Conservation (phyloP, 371 early-diverging fungal genomes). For the Paraphysoderma sedebokerense region DNA sequence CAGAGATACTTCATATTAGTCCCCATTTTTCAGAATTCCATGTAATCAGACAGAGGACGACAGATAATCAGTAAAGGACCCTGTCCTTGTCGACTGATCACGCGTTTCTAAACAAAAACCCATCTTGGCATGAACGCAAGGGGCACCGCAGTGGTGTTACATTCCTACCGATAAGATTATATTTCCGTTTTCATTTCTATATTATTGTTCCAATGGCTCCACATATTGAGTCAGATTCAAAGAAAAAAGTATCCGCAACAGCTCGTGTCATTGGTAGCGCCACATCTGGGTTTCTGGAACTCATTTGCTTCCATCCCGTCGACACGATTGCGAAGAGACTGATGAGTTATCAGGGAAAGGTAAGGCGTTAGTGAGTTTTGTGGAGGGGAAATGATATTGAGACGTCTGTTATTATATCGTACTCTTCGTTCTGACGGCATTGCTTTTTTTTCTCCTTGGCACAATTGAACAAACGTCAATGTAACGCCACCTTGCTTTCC, state of each 20-base stretch:
- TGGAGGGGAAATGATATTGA: neutral
- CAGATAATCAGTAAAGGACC: too few relatives aligned
- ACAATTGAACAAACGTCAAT: neutral
- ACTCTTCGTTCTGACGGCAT: neutral
- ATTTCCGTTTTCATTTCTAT: too few relatives aligned
- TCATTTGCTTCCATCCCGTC: constrained; percentile 91
- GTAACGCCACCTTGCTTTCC: neutral
- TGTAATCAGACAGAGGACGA: too few relatives aligned
- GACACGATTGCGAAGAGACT: constrained; percentile 96
- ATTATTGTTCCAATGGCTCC: constrained; percentile 1
- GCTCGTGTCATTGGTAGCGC: constrained; percentile 83
- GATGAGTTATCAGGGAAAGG: constrained; percentile 80
- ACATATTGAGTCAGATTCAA: neutral
- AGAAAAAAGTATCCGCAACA: constrained; percentile 28
- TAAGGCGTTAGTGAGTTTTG: constrained; percentile 11
- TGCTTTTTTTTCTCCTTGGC: neutral
- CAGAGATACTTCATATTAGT: too few relatives aligned
- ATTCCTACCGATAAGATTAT: too few relatives aligned
- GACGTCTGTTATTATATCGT: neutral
- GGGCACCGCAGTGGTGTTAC: too few relatives aligned
- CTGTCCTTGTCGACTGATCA: too few relatives aligned
- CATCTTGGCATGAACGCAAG: too few relatives aligned
- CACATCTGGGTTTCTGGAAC: constrained; percentile 81
- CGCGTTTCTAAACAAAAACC: too few relatives aligned
- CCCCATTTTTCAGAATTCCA: too few relatives aligned